Percentiles rank a stretch among this genome's conserved stretches.
Conservation (phyloP, 441 rosid genomes). For the Adansonia madagascariensis region DNA sequence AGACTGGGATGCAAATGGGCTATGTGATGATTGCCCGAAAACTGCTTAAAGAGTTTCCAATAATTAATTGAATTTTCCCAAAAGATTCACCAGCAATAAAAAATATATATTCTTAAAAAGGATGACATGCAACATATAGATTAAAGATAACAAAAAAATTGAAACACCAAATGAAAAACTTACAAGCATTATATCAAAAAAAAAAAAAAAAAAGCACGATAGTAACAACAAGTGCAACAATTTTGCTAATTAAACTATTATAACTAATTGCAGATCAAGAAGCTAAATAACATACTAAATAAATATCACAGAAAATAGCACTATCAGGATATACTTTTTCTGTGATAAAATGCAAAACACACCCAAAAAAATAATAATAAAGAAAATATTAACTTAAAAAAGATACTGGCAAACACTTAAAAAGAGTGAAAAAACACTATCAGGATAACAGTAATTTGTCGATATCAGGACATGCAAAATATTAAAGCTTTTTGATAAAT, state of each 20-base stretch:
- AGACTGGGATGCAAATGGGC: constrained; percentile 80
- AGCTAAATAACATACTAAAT: background rate
- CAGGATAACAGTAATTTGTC: background rate
- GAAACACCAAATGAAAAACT: background rate
- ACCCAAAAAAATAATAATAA: background rate
- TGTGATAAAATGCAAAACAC: background rate
- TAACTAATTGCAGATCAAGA: background rate
- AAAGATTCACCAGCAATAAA: background rate
- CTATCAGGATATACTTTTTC: background rate
- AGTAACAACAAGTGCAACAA: background rate
- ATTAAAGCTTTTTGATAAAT: background rate
- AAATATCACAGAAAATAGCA: background rate
- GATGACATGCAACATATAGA: constrained; percentile 22
- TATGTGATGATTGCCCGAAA: constrained; percentile 85
- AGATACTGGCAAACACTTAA: background rate
- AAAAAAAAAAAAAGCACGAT: background rate
- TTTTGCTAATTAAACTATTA: background rate
- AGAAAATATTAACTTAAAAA: background rate
- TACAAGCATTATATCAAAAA: background rate
- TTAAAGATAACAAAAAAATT: too few relatives aligned
- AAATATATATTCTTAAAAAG: constrained; percentile 14
- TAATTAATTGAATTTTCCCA: constrained; percentile 22
- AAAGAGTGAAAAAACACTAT: background rate
- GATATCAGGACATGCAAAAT: background rate
- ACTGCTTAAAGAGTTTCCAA: constrained; percentile 47